These are phyloP conservation scores for Thermothelomyces thermophilus DNA, from an alignment of 2,329 filamentous ascomycete species.

Conservation along the genomic window DNA sequence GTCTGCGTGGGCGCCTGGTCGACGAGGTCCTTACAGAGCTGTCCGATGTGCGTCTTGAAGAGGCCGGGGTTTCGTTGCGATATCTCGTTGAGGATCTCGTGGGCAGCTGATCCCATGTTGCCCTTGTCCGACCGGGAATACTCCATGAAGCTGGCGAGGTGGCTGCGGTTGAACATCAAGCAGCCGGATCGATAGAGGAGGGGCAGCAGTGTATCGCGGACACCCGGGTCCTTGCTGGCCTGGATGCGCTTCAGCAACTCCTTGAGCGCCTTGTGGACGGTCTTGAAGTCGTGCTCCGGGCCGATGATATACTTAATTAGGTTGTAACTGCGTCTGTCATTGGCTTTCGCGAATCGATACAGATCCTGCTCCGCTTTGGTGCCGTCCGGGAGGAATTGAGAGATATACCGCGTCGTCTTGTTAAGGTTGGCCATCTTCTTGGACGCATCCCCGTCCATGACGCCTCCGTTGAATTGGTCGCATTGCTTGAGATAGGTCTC, in stretches of 20 bases:
- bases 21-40: slow-evolving; percentile 80
- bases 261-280: slow-evolving; percentile 81
- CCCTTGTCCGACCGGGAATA: slow-evolving; percentile 78
- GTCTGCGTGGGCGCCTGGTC: slow-evolving; percentile 68
- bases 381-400: slow-evolving; percentile 69
- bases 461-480: slow-evolving; percentile 83
- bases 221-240: slow-evolving; percentile 52
- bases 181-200: slow-evolving; percentile 78
- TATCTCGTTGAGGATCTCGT: slow-evolving; percentile 87
- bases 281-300: slow-evolving; percentile 84
- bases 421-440: slow-evolving; percentile 64
- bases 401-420: slow-evolving; percentile 65
- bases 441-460: slow-evolving; percentile 65
- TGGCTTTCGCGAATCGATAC: slow-evolving; percentile 82
- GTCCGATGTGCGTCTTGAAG: slow-evolving; percentile 86
- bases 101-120: slow-evolving; percentile 69
- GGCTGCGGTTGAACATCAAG: slow-evolving; percentile 88
- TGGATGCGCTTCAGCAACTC: slow-evolving; percentile 81
- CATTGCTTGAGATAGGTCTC: slow-evolving; percentile 75
- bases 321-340: slow-evolving; percentile 85
- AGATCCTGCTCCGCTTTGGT: slow-evolving; percentile 67
- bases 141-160: slow-evolving; percentile 84
- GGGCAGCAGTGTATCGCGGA: slow-evolving; percentile 74
- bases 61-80: slow-evolving; percentile 83
- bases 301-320: slow-evolving; percentile 80